These are phyloP conservation scores for Fusarium sublunatum DNA, from an alignment of 2,329 filamentous ascomycete species.

Conservation along the genomic window DNA sequence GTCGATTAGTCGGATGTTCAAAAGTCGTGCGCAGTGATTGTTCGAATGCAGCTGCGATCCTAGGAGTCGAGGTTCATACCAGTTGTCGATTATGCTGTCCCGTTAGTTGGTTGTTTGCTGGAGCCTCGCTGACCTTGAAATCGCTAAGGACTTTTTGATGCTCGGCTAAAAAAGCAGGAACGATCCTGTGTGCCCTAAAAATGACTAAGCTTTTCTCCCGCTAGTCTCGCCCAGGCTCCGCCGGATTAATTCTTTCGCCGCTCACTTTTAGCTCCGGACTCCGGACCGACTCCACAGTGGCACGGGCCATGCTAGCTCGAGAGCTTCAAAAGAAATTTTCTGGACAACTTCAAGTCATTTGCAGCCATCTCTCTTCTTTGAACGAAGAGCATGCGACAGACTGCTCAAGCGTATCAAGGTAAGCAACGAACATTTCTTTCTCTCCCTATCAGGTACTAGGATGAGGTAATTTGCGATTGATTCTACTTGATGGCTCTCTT, in stretches of 20 bases:
- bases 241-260: constrained; percentile 49
- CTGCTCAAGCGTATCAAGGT: constrained; percentile 42
- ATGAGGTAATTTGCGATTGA: constrained; percentile 99
- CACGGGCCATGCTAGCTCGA: constrained; percentile 37
- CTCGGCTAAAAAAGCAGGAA: constrained; percentile 52
- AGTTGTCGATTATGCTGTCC: constrained; percentile 54
- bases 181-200: constrained; percentile 55
- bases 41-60: constrained; percentile 43
- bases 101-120: constrained; percentile 54
- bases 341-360: neutral
- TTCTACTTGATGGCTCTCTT: constrained; percentile 82
- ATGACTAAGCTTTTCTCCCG: constrained; percentile 3
- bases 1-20: constrained; percentile 51
- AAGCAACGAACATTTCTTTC: constrained; percentile 35
- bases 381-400: constrained; percentile 37
- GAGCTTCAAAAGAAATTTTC: constrained; percentile 48
- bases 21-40: constrained; percentile 41
- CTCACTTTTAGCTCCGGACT: neutral
- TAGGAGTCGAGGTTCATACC: constrained; percentile 52
- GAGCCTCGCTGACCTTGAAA: constrained; percentile 52
- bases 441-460: constrained; percentile 59
- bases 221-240: neutral
- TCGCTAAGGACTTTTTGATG: constrained; percentile 57
- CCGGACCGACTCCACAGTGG: constrained; percentile 2
- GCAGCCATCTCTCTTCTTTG: constrained; percentile 12